Evolutionary conservation across 768 basidiomycete genomes (phyloP).

Genomic region (Rossbeevera mucosa): DNA sequence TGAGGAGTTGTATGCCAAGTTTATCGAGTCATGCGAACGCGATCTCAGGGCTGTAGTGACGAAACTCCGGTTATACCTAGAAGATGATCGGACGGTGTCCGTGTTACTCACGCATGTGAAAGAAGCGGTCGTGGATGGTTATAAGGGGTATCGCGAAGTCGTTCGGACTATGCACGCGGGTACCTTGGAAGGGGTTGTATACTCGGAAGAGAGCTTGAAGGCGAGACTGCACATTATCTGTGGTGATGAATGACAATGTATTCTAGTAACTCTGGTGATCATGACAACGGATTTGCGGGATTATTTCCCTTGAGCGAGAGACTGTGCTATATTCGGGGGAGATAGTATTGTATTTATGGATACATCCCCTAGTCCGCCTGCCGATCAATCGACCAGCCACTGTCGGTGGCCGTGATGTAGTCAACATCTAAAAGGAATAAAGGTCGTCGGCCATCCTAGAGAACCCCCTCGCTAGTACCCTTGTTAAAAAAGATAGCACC

Average conservation of each 20-base stretch:
- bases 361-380: not conserved
- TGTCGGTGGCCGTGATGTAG: not conserved
- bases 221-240: conserved; percentile 37
- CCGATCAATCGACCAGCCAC: not conserved
- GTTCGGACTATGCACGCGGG: conserved; percentile 47
- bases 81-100: conserved; percentile 70
- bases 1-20: conserved; percentile 47
- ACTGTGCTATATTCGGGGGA: not conserved
- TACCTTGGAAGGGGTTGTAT: conserved; percentile 29
- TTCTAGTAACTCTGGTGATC: not conserved
- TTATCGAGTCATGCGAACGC: conserved; percentile 50
- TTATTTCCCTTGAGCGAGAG: not conserved
- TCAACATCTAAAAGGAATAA: not conserved
- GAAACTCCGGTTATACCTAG: conserved; percentile 71
- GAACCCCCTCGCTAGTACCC: conserved; percentile 62
- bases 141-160: conserved; percentile 66
- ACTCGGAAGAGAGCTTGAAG: conserved; percentile 36
- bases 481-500: conserved; percentile 67
- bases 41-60: conserved; percentile 52
- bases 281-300: not conserved
- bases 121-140: conserved; percentile 71
- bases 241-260: conserved; percentile 24
- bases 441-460: conserved; percentile 33
- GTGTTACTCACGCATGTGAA: conserved; percentile 75
- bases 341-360: too few species aligned